Conservation (phyloP, 2,329 filamentous ascomycete genomes). For the Cercospora sp. region DNA sequence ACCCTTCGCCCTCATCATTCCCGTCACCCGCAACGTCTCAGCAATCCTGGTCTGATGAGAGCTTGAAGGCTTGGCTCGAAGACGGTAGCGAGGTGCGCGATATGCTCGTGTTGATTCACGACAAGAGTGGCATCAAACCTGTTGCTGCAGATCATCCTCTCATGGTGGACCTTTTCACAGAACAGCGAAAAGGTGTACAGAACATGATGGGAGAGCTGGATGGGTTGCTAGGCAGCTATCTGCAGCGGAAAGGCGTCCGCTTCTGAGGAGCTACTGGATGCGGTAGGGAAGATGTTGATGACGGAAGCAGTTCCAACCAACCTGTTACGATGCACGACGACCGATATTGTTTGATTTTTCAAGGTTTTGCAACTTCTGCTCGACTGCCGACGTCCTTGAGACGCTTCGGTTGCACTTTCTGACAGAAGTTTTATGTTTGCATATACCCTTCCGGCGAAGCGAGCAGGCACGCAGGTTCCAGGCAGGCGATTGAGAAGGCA, state of each 20-base stretch:
- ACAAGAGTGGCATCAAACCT: conserved; percentile 79
- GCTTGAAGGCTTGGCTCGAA: conserved; percentile 77
- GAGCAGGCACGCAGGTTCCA: not conserved
- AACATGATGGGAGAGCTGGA: conserved; percentile 91
- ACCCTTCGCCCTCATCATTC: conserved; percentile 25
- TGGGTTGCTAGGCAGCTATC: conserved; percentile 36
- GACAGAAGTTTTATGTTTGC: not conserved
- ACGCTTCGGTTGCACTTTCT: not conserved
- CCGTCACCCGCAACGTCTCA: conserved; percentile 48
- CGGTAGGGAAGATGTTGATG: not conserved
- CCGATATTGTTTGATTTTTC: not conserved
- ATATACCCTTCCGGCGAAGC: not conserved
- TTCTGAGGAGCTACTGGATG: conserved; percentile 15
- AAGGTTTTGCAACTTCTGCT: not conserved
- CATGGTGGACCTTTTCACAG: conserved; percentile 75
- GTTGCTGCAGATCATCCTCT: conserved; percentile 83
- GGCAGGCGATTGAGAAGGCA: not conserved
- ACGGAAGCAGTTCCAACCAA: not conserved
- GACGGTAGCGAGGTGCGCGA: conserved; percentile 83
- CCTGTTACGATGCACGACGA: not conserved
- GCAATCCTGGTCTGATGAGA: conserved; percentile 80
- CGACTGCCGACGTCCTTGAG: not conserved
- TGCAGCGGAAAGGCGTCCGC: conserved; percentile 32
- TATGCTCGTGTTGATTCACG: conserved; percentile 85
- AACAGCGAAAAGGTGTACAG: conserved; percentile 80